Conservation (phyloP, 345 rosid species). For the Murraya koenigii region DNA sequence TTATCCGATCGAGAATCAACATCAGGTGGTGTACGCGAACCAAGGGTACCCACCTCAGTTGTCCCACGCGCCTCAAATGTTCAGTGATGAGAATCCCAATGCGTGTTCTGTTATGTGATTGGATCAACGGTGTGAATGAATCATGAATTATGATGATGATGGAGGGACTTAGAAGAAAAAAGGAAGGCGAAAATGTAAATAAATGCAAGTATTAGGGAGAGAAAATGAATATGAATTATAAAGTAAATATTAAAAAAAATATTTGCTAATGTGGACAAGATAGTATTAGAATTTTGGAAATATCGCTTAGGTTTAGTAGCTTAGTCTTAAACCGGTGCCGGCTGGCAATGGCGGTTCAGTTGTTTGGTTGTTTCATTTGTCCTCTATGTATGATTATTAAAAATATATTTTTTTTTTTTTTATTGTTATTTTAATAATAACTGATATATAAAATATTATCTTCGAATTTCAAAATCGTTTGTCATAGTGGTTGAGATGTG, state of each 20-base stretch:
- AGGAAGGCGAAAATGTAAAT: slow-evolving; percentile 26
- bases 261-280: background rate
- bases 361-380: slow-evolving; percentile 11
- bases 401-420: background rate
- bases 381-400: background rate
- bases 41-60: slow-evolving; percentile 30
- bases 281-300: slow-evolving; percentile 19
- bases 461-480: background rate
- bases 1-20: slow-evolving; percentile 30
- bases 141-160: background rate
- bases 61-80: slow-evolving; percentile 64
- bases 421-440: background rate
- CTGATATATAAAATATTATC: background rate
- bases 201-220: slow-evolving; percentile 16
- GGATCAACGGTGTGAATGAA: background rate
- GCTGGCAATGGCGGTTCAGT: slow-evolving; percentile 13
- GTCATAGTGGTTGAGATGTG: background rate
- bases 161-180: too few relatives aligned
- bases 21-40: slow-evolving; percentile 7
- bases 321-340: background rate
- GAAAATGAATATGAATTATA: slow-evolving; percentile 20
- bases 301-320: background rate
- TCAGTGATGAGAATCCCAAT: slow-evolving; percentile 93
- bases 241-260: background rate
- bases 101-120: slow-evolving; percentile 72